These are phyloP conservation scores for Ziziphus jujuba DNA, from an alignment of 306 rosid genomes.

Conservation along the genomic window DNA sequence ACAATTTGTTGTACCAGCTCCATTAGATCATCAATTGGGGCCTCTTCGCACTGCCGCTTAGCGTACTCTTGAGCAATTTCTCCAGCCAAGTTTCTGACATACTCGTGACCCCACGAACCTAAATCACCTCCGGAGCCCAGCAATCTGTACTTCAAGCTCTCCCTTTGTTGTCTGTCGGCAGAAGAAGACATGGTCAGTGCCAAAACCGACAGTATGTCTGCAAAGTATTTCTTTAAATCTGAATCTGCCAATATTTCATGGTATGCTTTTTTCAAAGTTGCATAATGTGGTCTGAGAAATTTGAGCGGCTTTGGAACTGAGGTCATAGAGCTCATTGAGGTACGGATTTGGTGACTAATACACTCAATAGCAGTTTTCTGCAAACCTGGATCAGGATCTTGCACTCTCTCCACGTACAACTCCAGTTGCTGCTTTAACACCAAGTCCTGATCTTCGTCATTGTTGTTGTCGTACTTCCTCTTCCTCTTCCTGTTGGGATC, in stretches of 20 bases:
- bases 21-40: slow-evolving; percentile 75
- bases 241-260: slow-evolving; percentile 72
- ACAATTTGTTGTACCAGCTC: slow-evolving; percentile 88
- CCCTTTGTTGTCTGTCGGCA: slow-evolving; percentile 99
- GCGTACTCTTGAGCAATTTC: slow-evolving; percentile 90
- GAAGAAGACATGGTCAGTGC: slow-evolving; percentile 99
- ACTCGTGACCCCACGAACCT: slow-evolving; percentile 99
- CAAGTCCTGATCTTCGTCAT: slow-evolving; percentile 87
- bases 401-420: slow-evolving; percentile 95
- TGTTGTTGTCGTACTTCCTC: slow-evolving; percentile 52
- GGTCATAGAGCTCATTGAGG: slow-evolving; percentile 98
- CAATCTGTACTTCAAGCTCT: slow-evolving; percentile 86
- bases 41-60: slow-evolving; percentile 86
- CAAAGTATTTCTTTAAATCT: slow-evolving; percentile 81
- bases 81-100: slow-evolving; percentile 99
- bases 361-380: slow-evolving; percentile 91
- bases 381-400: slow-evolving; percentile 78
- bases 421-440: slow-evolving; percentile 91
- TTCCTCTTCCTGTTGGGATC: slow-evolving; percentile 60
- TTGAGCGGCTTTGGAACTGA: slow-evolving; percentile 98
- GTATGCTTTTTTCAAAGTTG: slow-evolving; percentile 70
- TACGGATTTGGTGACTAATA: slow-evolving; percentile 93
- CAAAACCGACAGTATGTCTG: slow-evolving; percentile 90
- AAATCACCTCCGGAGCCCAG: slow-evolving; percentile 91
- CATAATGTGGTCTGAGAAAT: slow-evolving; percentile 93